A percentile compares a stretch with the other conserved stretches of the same genome.
These are phyloP conservation scores for Cladophialophora yegresii DNA, from an alignment of 2,329 filamentous ascomycete species.

Conservation along the genomic window DNA sequence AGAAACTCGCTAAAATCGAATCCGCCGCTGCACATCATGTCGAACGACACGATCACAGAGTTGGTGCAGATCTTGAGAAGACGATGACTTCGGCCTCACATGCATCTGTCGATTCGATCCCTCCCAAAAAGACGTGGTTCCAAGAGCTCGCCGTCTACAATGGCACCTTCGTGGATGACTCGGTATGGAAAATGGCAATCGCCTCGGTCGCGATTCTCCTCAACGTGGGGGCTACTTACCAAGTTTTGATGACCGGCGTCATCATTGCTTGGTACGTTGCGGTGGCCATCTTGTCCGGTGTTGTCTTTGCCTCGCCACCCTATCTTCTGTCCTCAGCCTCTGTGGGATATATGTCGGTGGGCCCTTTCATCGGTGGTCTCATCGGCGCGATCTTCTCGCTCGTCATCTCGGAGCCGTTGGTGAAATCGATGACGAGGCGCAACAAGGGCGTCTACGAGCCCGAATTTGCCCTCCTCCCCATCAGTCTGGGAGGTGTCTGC, in stretches of 20 bases:
- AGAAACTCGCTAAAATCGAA: constrained; percentile 29
- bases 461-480: constrained; percentile 44
- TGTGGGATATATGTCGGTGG: constrained; percentile 36
- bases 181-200: constrained; percentile 37
- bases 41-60: constrained; percentile 1
- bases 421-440: constrained; percentile 45
- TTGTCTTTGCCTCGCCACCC: constrained; percentile 39
- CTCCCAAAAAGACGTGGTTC: constrained; percentile 23
- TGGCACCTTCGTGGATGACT: constrained; percentile 21
- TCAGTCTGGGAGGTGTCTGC: constrained; percentile 17
- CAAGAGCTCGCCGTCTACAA: constrained; percentile 28
- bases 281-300: constrained; percentile 37
- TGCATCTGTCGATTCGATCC: constrained; percentile 17
- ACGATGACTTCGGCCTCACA: constrained; percentile 14
- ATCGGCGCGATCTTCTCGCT: constrained; percentile 28
- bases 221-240: constrained; percentile 39
- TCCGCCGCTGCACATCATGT: constrained; percentile 20
- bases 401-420: constrained; percentile 39
- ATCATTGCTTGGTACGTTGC: constrained; percentile 38
- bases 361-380: constrained; percentile 23
- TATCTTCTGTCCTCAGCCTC: constrained; percentile 39
- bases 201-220: constrained; percentile 40
- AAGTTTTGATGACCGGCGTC: constrained; percentile 38
- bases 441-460: constrained; percentile 47
- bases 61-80: constrained; percentile 18